phyloP scores from a whole-genome alignment of 2,329 filamentous ascomycete genomes.

The Nectriaceae sp. region DNA sequence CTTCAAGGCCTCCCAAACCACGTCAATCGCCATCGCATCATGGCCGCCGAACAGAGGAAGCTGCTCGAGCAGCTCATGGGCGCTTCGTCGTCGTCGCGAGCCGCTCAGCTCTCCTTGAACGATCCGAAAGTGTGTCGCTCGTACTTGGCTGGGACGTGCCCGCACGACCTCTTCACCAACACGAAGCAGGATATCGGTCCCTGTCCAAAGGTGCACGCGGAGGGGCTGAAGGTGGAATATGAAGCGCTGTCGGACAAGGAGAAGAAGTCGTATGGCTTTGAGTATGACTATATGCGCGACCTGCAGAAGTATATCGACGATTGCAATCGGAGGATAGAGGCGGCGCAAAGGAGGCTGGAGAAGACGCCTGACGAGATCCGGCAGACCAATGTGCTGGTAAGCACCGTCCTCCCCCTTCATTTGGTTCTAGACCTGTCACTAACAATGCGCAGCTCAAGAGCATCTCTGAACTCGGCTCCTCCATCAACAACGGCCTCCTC shows the following conservation, averaged over 20 bases:
- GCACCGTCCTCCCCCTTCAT: not conserved
- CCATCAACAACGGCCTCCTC: constrained; percentile 78
- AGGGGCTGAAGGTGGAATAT: constrained; percentile 87
- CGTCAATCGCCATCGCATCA: constrained; percentile 37
- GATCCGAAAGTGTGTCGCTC: constrained; percentile 95
- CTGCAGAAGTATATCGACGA: constrained; percentile 97
- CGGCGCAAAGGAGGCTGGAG: constrained; percentile 84
- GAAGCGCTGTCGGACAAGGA: constrained; percentile 71
- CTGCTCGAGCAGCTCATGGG: constrained; percentile 97
- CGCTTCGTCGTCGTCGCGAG: constrained; percentile 70
- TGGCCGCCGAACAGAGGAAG: constrained; percentile 98
- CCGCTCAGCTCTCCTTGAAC: constrained; percentile 81
- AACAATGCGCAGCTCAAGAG: constrained; percentile 61
- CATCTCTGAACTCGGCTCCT: constrained; percentile 78
- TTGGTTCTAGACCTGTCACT: constrained; percentile 5
- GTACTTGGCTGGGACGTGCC: constrained; percentile 90
- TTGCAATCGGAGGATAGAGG: constrained; percentile 91
- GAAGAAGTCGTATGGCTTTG: constrained; percentile 81
- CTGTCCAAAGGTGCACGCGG: constrained; percentile 86
- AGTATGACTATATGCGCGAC: constrained; percentile 95
- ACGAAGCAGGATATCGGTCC: constrained; percentile 95
- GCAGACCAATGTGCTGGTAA: constrained; percentile 83
- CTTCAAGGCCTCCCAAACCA: not conserved
- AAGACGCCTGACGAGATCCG: constrained; percentile 98
- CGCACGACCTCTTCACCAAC: constrained; percentile 98